phyloP scores from a whole-genome alignment of 2,329 filamentous ascomycete genomes.

The Nigrospora osmanthi region DNA sequence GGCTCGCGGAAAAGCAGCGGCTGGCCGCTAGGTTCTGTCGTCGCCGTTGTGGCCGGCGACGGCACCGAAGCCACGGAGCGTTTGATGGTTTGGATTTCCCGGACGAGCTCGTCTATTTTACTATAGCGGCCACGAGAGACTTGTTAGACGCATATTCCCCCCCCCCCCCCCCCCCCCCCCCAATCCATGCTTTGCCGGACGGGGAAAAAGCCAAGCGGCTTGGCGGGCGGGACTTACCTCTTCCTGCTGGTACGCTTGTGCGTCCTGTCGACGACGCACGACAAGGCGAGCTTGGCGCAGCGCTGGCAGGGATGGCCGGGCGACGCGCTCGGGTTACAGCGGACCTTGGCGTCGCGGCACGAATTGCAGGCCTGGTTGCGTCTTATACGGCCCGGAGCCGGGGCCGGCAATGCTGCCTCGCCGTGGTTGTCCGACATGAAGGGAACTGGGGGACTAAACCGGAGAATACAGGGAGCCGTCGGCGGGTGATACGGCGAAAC shows the following conservation, averaged over 20 bases:
- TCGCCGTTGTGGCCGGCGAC: too few species aligned
- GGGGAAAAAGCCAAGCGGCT: not conserved
- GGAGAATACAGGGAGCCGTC: not conserved
- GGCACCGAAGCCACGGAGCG: constrained; percentile 32
- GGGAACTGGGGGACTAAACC: not conserved
- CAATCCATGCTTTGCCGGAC: too few species aligned
- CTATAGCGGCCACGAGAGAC: constrained; percentile 21
- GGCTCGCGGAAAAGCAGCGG: too few species aligned
- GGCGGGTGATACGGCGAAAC: not conserved
- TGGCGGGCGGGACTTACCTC: constrained; percentile 10
- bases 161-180: too few species aligned
- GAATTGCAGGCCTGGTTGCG: constrained; percentile 23
- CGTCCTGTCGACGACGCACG: constrained; percentile 21
- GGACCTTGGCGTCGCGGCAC: constrained; percentile 25
- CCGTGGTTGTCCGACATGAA: not conserved
- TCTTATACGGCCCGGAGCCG: constrained; percentile 17
- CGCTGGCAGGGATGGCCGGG: constrained; percentile 19
- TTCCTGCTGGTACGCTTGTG: constrained; percentile 22
- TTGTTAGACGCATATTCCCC: not conserved
- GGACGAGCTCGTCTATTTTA: constrained; percentile 46
- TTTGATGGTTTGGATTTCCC: constrained; percentile 47
- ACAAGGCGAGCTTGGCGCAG: constrained; percentile 18
- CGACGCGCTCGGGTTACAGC: constrained; percentile 20
- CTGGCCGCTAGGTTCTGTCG: too few species aligned
- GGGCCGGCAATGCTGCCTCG: not conserved